Evolutionary conservation across 2,329 filamentous ascomycete genomes (phyloP), one percentile per base, ranked within the genome.

Genomic region (Alternaria arborescens): DNA sequence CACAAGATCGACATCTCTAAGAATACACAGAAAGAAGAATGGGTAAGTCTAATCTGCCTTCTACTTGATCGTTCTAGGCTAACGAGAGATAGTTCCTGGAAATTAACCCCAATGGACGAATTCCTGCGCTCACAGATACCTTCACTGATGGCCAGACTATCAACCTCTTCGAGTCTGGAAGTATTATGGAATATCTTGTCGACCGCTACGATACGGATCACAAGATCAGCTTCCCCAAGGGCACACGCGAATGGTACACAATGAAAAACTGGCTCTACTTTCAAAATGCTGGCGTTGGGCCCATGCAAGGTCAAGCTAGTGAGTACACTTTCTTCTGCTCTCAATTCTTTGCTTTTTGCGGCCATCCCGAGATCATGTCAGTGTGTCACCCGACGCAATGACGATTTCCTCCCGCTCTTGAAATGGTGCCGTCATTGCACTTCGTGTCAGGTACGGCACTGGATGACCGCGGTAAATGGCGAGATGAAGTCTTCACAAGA

Each of bases 71-170:
- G 8, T 36, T 22, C 26, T 16, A 32, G 18, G 14, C 43, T 54
- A 12, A 60, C 32, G 30, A 20, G 1, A 20, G 12, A 18, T 20
- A 62, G 92, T 97, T 94, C 80, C 86, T 96, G 28, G 88, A 89
- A 53, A 96, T 97, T 81, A 97, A 97, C 80, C 93, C 93, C 65
- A 97, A 97, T 77, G 93, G 93, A 66, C 91, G 93, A 68, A 97
- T 97, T 71, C 94, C 93, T 4, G 93, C 93, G 58, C 72, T 97
- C 52, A 95, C 91, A 8, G 93, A 97, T 79, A 71, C 84, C 7
- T 90, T 91, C 76, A 83, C 83, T 5, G 89, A 95, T 76, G 91
- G 92, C 68, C 82, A 90, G 76, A 82, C 83, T 34, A 92, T 97
- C 75, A 85, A 86, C 58, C 77, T 97, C 18, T 97, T 96, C 74